A percentile compares a stretch with the other conserved stretches of the same genome.
Conservation (phyloP, 805 yeast species). For the Saccharomyces jurei region DNA sequence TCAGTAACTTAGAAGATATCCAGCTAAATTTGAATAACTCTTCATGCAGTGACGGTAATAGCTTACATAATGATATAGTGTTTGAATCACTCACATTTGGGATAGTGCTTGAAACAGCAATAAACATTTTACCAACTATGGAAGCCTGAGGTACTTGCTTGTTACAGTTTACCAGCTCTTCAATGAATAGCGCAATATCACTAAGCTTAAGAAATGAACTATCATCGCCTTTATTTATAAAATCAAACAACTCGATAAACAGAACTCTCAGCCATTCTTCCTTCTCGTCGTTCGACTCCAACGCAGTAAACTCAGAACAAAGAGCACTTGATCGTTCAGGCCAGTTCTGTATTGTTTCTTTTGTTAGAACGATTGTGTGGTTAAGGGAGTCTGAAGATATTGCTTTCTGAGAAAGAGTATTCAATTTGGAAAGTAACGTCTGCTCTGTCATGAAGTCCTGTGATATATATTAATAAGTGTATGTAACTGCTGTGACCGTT, state of each 20-base stretch:
- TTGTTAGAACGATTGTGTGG: neutral
- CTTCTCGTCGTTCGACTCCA: slow-evolving; percentile 12
- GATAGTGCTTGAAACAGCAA: slow-evolving; percentile 12
- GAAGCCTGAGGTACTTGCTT: slow-evolving; percentile 1
- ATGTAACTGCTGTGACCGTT: neutral
- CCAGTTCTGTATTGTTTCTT: neutral
- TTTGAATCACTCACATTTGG: slow-evolving; percentile 13
- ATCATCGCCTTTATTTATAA: slow-evolving; percentile 6
- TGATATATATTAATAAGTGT: neutral
- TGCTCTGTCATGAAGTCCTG: neutral
- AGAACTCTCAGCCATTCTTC: slow-evolving; percentile 18
- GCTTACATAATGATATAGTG: slow-evolving; percentile 13
- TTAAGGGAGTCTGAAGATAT: neutral
- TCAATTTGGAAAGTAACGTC: neutral
- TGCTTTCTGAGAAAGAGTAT: neutral
- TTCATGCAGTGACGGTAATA: slow-evolving; percentile 8
- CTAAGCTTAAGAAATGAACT: neutral
- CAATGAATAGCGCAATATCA: slow-evolving; percentile 6
- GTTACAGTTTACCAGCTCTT: slow-evolving; percentile 2
- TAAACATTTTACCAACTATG: slow-evolving; percentile 17
- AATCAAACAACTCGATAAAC: slow-evolving; percentile 12
- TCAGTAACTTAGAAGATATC: slow-evolving; percentile 23
- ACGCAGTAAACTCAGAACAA: slow-evolving; percentile 5
- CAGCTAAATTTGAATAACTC: slow-evolving; percentile 27
- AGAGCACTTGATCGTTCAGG: neutral